Percentiles rank a stretch among this genome's conserved stretches.
Conservation (phyloP, 2,329 filamentous ascomycete species). For the Ophiocordyceps australis region DNA sequence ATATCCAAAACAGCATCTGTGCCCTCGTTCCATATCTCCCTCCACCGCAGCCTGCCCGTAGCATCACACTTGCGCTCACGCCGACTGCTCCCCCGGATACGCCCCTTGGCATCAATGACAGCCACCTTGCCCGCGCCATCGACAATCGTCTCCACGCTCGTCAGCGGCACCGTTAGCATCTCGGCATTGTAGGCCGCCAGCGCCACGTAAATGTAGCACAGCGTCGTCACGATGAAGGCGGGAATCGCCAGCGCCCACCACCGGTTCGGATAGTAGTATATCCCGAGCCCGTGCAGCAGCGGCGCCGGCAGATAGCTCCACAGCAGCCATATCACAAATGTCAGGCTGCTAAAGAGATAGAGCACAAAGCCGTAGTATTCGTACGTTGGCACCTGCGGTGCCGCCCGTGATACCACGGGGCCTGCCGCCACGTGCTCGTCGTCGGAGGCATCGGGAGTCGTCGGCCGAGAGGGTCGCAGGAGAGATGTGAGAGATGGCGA, state of each 20-base stretch:
- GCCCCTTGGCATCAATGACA: constrained; percentile 55
- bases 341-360: constrained; percentile 72
- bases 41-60: constrained; percentile 45
- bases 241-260: constrained; percentile 96
- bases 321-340: constrained; percentile 53
- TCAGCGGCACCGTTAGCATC: constrained; percentile 66
- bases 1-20: constrained; percentile 98
- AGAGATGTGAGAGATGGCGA: constrained; percentile 87
- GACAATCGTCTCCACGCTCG: constrained; percentile 72
- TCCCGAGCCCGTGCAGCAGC: constrained; percentile 80
- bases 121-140: constrained; percentile 81
- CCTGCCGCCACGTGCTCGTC: constrained; percentile 71
- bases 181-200: constrained; percentile 82
- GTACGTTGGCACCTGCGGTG: constrained; percentile 93
- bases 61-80: constrained; percentile 17
- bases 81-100: constrained; percentile 18
- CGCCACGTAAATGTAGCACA: constrained; percentile 89
- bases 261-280: constrained; percentile 90
- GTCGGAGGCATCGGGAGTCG: constrained; percentile 81
- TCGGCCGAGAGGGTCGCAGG: constrained; percentile 76
- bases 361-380: constrained; percentile 98
- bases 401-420: constrained; percentile 61
- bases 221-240: constrained; percentile 69
- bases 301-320: constrained; percentile 90
- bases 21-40: constrained; percentile 69